These are phyloP conservation scores for Schwanniomyces sp. DNA, from an alignment of 805 yeast species.

Conservation along the genomic window DNA sequence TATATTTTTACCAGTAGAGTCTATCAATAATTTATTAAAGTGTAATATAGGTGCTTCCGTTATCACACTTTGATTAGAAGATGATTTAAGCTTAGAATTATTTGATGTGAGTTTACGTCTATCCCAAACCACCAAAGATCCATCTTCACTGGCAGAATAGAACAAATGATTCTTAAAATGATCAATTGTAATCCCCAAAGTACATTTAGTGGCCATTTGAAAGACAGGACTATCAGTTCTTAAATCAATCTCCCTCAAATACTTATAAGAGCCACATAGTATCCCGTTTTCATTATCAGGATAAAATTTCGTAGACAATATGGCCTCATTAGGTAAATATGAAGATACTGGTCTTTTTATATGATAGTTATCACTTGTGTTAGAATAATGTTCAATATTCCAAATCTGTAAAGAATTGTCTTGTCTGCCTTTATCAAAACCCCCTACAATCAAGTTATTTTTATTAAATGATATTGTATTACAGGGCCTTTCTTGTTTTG, in stretches of 20 bases:
- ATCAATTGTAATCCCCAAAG: conserved; percentile 66
- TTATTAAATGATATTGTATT: conserved; percentile 71
- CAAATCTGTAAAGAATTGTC: conserved; percentile 78
- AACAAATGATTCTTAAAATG: conserved; percentile 67
- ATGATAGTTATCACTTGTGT: conserved; percentile 47
- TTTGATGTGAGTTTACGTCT: conserved; percentile 54
- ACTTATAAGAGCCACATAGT: conserved; percentile 74
- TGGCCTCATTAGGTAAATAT: conserved; percentile 71
- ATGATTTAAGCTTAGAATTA: conserved; percentile 13
- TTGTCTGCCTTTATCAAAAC: conserved; percentile 74
- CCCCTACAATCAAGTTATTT: conserved; percentile 68
- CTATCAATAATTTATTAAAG: conserved; percentile 62
- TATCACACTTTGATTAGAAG: conserved; percentile 15
- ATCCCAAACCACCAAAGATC: conserved; percentile 82
- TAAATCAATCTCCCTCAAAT: conserved; percentile 74
- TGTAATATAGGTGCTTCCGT: conserved; percentile 58
- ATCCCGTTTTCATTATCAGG: conserved; percentile 55
- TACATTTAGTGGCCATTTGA: conserved; percentile 75
- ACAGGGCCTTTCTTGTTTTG: conserved; percentile 72
- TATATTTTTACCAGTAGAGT: conserved; percentile 57
- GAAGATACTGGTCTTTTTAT: conserved; percentile 54
- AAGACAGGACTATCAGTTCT: conserved; percentile 63
- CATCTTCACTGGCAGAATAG: conserved; percentile 79
- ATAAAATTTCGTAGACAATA: conserved; percentile 66
- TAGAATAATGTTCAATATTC: conserved; percentile 66